Evolutionary conservation across 495 filamentous ascomycete genomes (phyloP).

Genomic region (Aspergillus baeticus): DNA sequence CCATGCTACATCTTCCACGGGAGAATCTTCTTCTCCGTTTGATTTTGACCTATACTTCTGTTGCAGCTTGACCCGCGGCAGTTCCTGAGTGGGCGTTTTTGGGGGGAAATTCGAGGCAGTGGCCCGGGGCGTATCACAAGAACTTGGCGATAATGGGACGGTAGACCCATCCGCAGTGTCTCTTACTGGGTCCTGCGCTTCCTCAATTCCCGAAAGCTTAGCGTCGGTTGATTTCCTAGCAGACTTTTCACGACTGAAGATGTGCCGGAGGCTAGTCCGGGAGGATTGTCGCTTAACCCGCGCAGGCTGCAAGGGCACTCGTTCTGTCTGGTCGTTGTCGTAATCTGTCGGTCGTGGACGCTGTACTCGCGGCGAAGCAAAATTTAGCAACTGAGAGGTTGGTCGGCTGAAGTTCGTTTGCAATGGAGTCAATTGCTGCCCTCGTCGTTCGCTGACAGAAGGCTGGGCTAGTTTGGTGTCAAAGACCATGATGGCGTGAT

Average conservation of each 20-base stretch:
- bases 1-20: conserved; percentile 51
- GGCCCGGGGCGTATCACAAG: conserved; percentile 29
- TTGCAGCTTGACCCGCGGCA: conserved; percentile 22
- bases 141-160: conserved; percentile 25
- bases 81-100: conserved; percentile 25
- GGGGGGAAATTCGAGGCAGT: conserved; percentile 25
- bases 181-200: conserved; percentile 19
- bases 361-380: conserved; percentile 25
- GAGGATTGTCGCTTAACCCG: conserved; percentile 40
- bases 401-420: conserved; percentile 44
- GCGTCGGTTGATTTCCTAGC: conserved; percentile 25
- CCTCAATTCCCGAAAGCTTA: conserved; percentile 38
- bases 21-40: conserved; percentile 16
- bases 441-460: conserved; percentile 41
- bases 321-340: conserved; percentile 28
- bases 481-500: conserved; percentile 17
- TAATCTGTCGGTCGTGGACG: conserved; percentile 43
- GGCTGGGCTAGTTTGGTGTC: conserved; percentile 20
- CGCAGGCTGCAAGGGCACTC: conserved; percentile 32
- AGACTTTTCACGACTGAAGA: conserved; percentile 41
- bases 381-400: conserved; percentile 15
- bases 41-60: conserved; percentile 24
- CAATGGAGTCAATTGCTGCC: conserved; percentile 35
- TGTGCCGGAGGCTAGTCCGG: conserved; percentile 37
- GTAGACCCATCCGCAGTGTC: conserved; percentile 15